Conservation (phyloP, 257 asterid genomes). For the Solanum lycopersicoides region DNA sequence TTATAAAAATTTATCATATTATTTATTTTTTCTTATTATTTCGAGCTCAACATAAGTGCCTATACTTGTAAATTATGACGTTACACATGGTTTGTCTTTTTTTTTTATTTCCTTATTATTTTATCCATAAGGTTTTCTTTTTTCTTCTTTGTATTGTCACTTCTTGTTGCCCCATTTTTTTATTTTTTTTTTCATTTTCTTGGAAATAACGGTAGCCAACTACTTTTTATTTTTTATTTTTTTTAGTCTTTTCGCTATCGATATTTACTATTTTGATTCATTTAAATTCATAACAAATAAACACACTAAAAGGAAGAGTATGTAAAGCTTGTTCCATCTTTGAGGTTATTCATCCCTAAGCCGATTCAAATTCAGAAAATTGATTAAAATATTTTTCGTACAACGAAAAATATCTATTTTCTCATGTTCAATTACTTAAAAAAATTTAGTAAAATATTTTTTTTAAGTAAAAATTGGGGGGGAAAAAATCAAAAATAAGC, state of each 20-base stretch:
- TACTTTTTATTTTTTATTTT: background rate
- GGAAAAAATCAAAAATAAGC: no score
- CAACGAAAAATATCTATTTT: background rate
- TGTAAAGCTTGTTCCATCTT: background rate
- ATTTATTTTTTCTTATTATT: no score
- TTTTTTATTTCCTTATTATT: background rate
- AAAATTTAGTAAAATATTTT: no score
- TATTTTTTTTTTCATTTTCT: background rate
- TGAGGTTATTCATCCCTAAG: background rate
- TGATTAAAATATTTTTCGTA: no score
- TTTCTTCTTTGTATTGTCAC: background rate
- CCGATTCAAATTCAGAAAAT: background rate
- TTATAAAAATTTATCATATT: no score
- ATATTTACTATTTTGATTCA: background rate
- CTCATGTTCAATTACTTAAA: no score
- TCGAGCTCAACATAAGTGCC: background rate
- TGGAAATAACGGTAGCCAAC: background rate
- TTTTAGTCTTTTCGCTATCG: accelerated
- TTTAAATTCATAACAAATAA: background rate
- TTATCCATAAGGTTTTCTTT: background rate
- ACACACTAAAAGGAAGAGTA: background rate
- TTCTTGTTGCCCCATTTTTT: background rate
- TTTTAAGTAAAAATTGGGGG: no score
- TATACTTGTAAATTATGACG: background rate
- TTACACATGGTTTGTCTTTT: background rate